Percentiles rank a stretch among this genome's conserved stretches.
Conservation (phyloP, 495 filamentous ascomycete species). For the Penicillium tannophilum region DNA sequence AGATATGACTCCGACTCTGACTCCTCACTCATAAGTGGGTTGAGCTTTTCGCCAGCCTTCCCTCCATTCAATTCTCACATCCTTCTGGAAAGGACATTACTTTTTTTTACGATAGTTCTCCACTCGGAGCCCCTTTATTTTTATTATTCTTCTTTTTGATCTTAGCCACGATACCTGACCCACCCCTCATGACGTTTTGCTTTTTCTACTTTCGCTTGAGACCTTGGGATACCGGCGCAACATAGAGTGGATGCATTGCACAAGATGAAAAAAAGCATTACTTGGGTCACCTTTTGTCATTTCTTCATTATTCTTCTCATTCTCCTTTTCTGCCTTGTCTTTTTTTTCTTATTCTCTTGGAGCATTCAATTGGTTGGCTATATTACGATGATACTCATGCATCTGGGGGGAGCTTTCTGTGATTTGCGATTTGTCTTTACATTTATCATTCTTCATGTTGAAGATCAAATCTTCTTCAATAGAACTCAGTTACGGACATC, state of each 20-base stretch:
- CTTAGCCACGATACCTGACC: constrained; percentile 23
- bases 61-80: constrained; percentile 6
- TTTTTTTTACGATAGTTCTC: constrained; percentile 12
- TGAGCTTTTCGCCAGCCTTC: constrained; percentile 1
- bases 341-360: constrained; percentile 23
- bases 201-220: constrained; percentile 14
- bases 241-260: constrained; percentile 16
- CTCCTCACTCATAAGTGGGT: constrained; percentile 1
- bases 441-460: constrained; percentile 10
- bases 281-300: constrained; percentile 10
- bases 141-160: constrained; percentile 14
- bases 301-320: constrained; percentile 14
- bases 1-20: constrained; percentile 10
- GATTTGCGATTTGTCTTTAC: constrained; percentile 13
- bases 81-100: constrained; percentile 23
- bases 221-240: constrained; percentile 12
- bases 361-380: constrained; percentile 37
- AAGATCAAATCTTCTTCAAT: constrained; percentile 9
- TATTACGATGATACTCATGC: constrained; percentile 42
- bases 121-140: constrained; percentile 13
- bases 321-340: constrained; percentile 14
- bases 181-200: constrained; percentile 20
- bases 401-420: constrained; percentile 45
- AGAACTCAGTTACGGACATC: constrained; percentile 18
- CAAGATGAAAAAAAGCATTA: constrained; percentile 7